Evolutionary conservation across 306 rosid genomes (phyloP).

Genomic region (Quercus variabilis): DNA sequence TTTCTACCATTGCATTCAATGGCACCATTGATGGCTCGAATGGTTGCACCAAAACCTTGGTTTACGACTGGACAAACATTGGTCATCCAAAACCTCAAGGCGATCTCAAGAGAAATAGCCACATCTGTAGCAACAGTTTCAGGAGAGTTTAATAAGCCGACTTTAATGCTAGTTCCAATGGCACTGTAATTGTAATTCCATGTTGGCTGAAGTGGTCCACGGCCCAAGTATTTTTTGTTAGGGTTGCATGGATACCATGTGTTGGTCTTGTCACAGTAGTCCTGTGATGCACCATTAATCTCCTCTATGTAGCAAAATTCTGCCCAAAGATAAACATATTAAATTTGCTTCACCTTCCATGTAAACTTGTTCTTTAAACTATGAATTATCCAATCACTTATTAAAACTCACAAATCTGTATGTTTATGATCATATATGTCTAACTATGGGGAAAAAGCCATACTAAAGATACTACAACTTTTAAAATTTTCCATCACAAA

Average conservation of each 20-base stretch:
- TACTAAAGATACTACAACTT: no score
- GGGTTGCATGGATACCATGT: conserved; percentile 60
- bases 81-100: conserved; percentile 79
- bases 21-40: conserved; percentile 71
- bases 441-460: no score
- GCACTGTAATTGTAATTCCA: conserved; percentile 89
- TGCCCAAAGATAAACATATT: conserved; percentile 3
- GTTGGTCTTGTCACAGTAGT: conserved; percentile 66
- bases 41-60: conserved; percentile 82
- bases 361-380: no score
- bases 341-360: no score
- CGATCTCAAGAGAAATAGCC: conserved; percentile 57
- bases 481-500: no score
- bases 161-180: conserved; percentile 44
- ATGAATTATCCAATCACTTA: no score
- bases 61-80: conserved; percentile 45
- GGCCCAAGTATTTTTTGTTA: conserved; percentile 64
- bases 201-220: conserved; percentile 79
- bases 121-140: conserved; percentile 61
- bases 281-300: conserved; percentile 68
- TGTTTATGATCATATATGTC: no score
- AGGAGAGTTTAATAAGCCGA: conserved; percentile 63
- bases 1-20: conserved; percentile 69
- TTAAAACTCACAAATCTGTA: no score
- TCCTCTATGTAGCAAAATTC: conserved; percentile 85